Base-by-base conservation (phyloP, 306 rosid genomes). In the Pyrus betulifolia region DNA sequence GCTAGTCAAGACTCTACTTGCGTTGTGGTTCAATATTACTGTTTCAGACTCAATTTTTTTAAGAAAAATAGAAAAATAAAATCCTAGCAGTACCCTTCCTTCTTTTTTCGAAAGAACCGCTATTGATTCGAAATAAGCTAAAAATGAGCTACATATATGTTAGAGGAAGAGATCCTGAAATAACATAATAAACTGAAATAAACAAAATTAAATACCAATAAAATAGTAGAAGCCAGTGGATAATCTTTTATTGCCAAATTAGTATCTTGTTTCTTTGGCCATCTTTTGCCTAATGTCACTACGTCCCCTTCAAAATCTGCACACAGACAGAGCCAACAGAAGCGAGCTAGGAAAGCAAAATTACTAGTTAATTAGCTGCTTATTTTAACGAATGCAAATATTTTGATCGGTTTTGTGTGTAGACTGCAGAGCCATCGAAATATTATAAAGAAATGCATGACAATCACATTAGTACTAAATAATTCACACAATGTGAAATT, bases 281-380 rank as follows among this genome's bases (percentile, higher is more conserved):
- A 8, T 59, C 57, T 73, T 35, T 59, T 60, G 77, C 77, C 77
- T 73, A 59, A 25, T 73, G 68, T 23, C 68, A 59, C 21, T 17
- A 9, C 61, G 55, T 23, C 8, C 23, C 67, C 66, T 55, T 49
- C 55, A 49, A 17, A 49, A 35, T 35, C 10, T 14, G 67, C 54
- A 7, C 4, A 14, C 33, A 58, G 40, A 22, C 38, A 35, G 62
- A 72, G 25, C 55, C 76, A 72, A 72, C 11, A 23, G 54, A 58
- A 38, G 21, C 21, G 21, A 49, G 55, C 21, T 5, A 49, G 55
- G 55, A 49, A 42, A 49, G 55, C 55, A 15, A 38, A 38, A 38
- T 38, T 7, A 38, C 42, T 38, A 38, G 42, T 38, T 38, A 38
- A 38, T 38, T 38, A 7, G 42, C 42, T 38, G 42, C 9, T 38